Conservation (phyloP, 2,329 filamentous ascomycete species). For the Diaporthe ilicicola region DNA sequence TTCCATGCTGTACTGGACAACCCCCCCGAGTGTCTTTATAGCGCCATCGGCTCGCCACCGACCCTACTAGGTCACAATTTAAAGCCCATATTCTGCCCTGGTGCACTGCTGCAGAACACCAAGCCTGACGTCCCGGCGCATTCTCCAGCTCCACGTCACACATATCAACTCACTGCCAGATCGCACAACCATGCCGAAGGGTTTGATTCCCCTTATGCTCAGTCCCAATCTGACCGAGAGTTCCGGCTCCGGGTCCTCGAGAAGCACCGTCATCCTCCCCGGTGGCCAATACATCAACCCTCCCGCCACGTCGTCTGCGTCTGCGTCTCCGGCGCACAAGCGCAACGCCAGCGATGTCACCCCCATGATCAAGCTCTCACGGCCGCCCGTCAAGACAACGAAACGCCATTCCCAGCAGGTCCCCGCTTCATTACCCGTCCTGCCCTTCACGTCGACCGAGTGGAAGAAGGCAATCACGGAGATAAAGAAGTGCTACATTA, state of each 20-base stretch:
- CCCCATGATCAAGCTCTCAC: conserved; percentile 40
- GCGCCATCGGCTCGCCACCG: not conserved
- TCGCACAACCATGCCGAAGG: conserved; percentile 30
- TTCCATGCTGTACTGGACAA: not conserved
- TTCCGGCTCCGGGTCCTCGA: conserved; percentile 52
- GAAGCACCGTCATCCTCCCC: conserved; percentile 32
- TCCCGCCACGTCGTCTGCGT: not conserved
- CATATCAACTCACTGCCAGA: not conserved
- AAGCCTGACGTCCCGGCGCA: not conserved
- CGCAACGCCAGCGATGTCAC: conserved; percentile 31
- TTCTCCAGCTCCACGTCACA: not conserved
- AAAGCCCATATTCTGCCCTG: too few relatives aligned
- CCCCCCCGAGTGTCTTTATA: not conserved
- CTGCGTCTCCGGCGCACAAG: conserved; percentile 21
- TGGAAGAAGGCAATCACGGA: conserved; percentile 62
- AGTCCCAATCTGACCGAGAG: conserved; percentile 34
- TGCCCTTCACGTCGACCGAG: conserved; percentile 56
- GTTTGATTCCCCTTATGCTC: conserved; percentile 33
- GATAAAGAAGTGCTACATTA: conserved; percentile 62
- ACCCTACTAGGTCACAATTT: too few relatives aligned
- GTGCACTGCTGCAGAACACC: too few relatives aligned
- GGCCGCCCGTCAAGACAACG: conserved; percentile 37
- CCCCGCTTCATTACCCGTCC: conserved; percentile 38
- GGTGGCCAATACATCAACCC: conserved; percentile 12
- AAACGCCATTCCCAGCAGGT: conserved; percentile 35